Base-by-base conservation (phyloP, 768 basidiomycete genomes). In the Gloeophyllum trabeum region DNA sequence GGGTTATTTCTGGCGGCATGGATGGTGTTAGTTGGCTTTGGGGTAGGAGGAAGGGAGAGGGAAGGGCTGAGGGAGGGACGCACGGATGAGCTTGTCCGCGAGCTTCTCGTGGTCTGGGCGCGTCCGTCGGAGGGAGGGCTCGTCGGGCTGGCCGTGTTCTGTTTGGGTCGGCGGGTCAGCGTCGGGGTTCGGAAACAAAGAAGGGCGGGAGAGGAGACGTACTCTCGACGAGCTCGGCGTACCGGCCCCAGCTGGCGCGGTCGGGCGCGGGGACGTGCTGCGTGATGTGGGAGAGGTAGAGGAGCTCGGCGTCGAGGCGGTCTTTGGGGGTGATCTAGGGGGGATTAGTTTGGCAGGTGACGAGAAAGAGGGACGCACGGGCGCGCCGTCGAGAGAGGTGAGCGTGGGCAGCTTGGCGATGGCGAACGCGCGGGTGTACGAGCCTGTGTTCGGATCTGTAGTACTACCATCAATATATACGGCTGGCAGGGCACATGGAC, bases 221-320 rank as follows among this genome's bases (percentile, higher is more conserved):
- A 89, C 87, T 79, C 42, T 63, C 47, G 50, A 79, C 81, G 20
- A 92, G 64, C 28, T 63, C 63, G 24, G 53, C 49, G 80, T 82
- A 88, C 42, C 73, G 79, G 24, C 81, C 28, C 10, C 16, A 32
- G 10, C 16, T 32, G 10, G 28, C 28, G 10, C 28, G 28, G 10
- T 32, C 28, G 28, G 10, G 10, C 10, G 28, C 62, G 30, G 64
- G 61, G 22, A 65, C 67, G 30, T 71, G 57, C 36, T 68, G 71
- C 41, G 67, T 65, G 47, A 88, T 62, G 47, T 69, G 65, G 7
- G 84, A 81, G 39, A 91, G 66, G 60, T 91, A 94, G 55, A 85
- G 85, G 20, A 88, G 55, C 59, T 94, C 90, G 39, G 78, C 75
- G 52, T 93, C 90, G n/a, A 61, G 64, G 30, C 90, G 71, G 56